Evolutionary conservation across 176 grass and related monocot species (phyloP).

Genomic region (Raddia distichophylla): DNA sequence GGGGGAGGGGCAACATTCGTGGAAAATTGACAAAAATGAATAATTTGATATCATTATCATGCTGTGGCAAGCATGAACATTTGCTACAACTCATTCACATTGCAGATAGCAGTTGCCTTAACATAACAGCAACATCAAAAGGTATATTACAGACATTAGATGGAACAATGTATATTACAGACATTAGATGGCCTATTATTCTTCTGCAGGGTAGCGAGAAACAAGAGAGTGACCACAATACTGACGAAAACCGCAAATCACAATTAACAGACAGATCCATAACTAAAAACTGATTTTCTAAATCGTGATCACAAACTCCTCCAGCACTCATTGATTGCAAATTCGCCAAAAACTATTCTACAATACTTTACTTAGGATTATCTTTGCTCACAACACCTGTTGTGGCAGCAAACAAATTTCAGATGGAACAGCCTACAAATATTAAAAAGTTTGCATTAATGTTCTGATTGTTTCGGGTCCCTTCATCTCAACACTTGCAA

Average conservation of each 20-base stretch:
- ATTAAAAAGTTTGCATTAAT: background rate
- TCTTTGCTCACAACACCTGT: slow-evolving; percentile 27
- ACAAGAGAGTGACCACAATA: background rate
- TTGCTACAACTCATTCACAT: slow-evolving; percentile 14
- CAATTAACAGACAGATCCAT: background rate
- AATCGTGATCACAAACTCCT: slow-evolving; percentile 24
- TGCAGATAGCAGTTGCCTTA: slow-evolving; percentile 6
- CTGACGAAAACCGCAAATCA: background rate
- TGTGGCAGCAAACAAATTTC: background rate
- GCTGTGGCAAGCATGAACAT: slow-evolving; percentile 18
- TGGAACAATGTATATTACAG: slow-evolving; percentile 12
- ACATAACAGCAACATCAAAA: slow-evolving; percentile 7
- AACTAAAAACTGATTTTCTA: slow-evolving; percentile 6
- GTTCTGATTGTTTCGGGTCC: background rate
- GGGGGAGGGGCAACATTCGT: background rate
- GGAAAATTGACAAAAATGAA: background rate
- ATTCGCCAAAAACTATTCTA: background rate
- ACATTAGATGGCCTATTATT: slow-evolving; percentile 23
- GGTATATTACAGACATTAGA: slow-evolving; percentile 1
- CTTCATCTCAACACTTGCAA: slow-evolving; percentile 22
- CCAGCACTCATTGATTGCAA: background rate
- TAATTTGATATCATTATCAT: background rate
- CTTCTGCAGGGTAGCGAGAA: background rate
- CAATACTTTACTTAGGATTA: slow-evolving; percentile 17
- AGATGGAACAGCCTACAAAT: slow-evolving; percentile 41